Evolutionary conservation across 805 yeast genomes (phyloP), one percentile per base, ranked within the genome.

Genomic region (Candida xyloterini): DNA sequence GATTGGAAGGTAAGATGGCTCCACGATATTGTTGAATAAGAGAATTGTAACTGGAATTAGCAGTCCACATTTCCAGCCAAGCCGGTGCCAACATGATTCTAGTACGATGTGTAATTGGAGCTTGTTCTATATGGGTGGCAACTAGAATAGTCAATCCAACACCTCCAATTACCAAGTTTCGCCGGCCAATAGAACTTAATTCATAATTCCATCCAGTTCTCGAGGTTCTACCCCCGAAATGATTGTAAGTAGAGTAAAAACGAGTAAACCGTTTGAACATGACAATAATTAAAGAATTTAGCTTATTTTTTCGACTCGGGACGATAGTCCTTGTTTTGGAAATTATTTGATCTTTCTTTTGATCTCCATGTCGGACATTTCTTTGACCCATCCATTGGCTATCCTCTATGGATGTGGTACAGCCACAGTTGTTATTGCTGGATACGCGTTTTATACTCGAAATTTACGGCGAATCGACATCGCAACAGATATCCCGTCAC

Each of bases 71-170:
- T 53, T 87, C 96, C 23, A 83, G 47, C 67, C 79, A 74, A 35
- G 72, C 71, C 5, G 88, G 83, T 2, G 84, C 68, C 74, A 88
- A 75, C 56, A 89, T 75, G 52, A 88, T 75, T 47, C 97, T 68
- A 22, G 55, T 65, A 35, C 98, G 67, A 23, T 79, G 77, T 1
- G 95, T 80, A 18, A 82, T 81, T 1, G 96, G 96, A 0, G 95
- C 96, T 48, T 76, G 75, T 47, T 89, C 84, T 22, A 86, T 66
- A 48, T 81, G 71, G 22, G 81, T 69, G 21, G 70, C 65, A 57
- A 70, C 74, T 34, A 67, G 58, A 1, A 70, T 30, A 0, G 62
- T 59, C 8, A 67, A 50, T 0, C 60, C 60, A 14, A 65, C 72
- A 5, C 62, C 52, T 2, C 60, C 56, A 2, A 60, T 53, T 4